phyloP scores from a whole-genome alignment of 495 filamentous ascomycete genomes.

The Cenococcum geophilum region DNA sequence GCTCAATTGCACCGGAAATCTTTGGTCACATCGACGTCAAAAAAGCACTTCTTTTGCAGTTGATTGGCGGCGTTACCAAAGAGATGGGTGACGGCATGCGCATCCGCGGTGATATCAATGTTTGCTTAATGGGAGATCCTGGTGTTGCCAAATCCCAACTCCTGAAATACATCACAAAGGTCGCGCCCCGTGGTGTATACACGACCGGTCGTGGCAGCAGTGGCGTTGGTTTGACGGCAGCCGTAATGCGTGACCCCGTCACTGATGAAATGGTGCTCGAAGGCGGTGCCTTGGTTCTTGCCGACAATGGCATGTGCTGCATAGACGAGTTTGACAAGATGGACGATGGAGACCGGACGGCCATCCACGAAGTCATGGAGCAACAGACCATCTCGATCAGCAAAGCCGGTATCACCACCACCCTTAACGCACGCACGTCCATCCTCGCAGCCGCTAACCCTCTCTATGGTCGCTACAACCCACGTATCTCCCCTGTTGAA shows the following conservation, averaged over 20 bases:
- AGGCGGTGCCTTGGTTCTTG: slow-evolving; percentile 89
- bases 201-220: slow-evolving; percentile 94
- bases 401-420: slow-evolving; percentile 95
- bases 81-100: slow-evolving; percentile 97
- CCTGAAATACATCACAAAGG: slow-evolving; percentile 96
- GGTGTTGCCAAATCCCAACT: slow-evolving; percentile 98
- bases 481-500: slow-evolving; percentile 89
- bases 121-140: slow-evolving; percentile 98
- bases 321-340: slow-evolving; percentile 99
- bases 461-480: slow-evolving; percentile 96
- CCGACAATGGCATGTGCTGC: slow-evolving; percentile 98
- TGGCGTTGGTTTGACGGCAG: slow-evolving; percentile 94
- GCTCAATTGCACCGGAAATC: slow-evolving; percentile 96
- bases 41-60: slow-evolving; percentile 87
- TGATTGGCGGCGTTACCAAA: slow-evolving; percentile 95
- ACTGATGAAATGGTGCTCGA: slow-evolving; percentile 99
- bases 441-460: slow-evolving; percentile 98
- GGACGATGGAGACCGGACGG: slow-evolving; percentile 93
- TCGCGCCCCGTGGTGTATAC: slow-evolving; percentile 94
- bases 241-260: slow-evolving; percentile 96
- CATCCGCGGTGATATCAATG: slow-evolving; percentile 97
- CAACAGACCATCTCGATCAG: slow-evolving; percentile 99
- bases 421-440: slow-evolving; percentile 90
- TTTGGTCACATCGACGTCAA: slow-evolving; percentile 96
- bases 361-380: slow-evolving; percentile 99